Conservation (phyloP, 129 eudicot genomes). For the Flaveria brownii region DNA sequence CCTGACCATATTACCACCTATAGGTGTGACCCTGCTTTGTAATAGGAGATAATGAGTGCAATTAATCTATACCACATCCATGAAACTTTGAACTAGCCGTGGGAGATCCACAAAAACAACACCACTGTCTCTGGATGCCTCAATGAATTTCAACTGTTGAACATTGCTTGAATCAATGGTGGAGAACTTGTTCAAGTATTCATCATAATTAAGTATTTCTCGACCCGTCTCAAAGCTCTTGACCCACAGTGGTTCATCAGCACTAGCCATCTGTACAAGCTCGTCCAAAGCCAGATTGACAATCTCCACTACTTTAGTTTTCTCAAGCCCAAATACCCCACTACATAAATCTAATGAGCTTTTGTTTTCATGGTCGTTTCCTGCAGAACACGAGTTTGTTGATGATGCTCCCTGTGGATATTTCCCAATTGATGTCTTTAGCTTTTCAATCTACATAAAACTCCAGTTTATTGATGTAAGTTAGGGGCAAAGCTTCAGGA, state of each 20-base stretch:
- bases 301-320: conserved; percentile 56
- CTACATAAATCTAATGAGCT: conserved; percentile 69
- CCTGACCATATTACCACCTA: background rate
- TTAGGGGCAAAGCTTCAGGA: conserved; percentile 8
- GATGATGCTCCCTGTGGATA: conserved; percentile 56
- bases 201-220: conserved; percentile 92
- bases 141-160: conserved; percentile 54
- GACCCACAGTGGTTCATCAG: conserved; percentile 87
- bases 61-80: conserved; percentile 71
- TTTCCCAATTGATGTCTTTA: conserved; percentile 60
- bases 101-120: conserved; percentile 68
- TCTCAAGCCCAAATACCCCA: conserved; percentile 68
- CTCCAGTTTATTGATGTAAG: conserved; percentile 1
- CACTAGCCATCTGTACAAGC: conserved; percentile 68
- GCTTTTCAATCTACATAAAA: conserved; percentile 73
- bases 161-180: conserved; percentile 30
- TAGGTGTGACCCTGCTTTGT: conserved; percentile 11
- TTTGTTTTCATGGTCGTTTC: conserved; percentile 58
- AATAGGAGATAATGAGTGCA: background rate
- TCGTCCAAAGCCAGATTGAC: conserved; percentile 64
- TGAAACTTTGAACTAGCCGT: conserved; percentile 66
- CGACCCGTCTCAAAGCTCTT: conserved; percentile 85
- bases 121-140: conserved; percentile 84
- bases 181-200: conserved; percentile 59
- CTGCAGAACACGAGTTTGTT: conserved; percentile 51